Evolutionary conservation across 495 filamentous ascomycete species (phyloP).

Genomic region (Neurospora sp.): DNA sequence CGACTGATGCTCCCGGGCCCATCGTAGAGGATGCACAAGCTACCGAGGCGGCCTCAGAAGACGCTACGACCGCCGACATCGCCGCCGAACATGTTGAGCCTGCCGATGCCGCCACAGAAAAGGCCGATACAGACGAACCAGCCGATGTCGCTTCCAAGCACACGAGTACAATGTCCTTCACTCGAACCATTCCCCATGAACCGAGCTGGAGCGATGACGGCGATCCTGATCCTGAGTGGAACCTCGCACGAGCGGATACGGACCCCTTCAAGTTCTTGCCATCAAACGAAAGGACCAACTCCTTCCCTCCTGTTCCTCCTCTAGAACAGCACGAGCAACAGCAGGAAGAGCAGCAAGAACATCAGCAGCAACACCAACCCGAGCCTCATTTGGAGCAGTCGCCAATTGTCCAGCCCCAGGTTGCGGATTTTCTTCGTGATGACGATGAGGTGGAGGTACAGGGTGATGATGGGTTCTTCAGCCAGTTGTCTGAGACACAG

Average conservation of each 20-base stretch:
- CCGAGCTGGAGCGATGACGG: constrained; percentile 45
- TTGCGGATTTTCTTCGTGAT: constrained; percentile 13
- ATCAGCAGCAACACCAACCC: constrained; percentile 28
- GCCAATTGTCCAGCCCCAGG: constrained; percentile 8
- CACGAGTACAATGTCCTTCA: constrained; percentile 41
- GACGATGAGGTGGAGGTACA: constrained; percentile 25
- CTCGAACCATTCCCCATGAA: constrained; percentile 40
- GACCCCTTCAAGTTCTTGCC: constrained; percentile 48
- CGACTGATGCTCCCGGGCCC: neutral
- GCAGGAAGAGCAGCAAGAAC: constrained; percentile 35
- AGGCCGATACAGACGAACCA: constrained; percentile 9
- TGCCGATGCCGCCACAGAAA: constrained; percentile 11
- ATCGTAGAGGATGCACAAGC: neutral
- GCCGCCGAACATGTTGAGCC: constrained; percentile 18
- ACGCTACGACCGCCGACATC: neutral
- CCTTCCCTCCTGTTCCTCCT: constrained; percentile 48
- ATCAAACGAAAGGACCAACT: constrained; percentile 46
- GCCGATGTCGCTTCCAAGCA: constrained; percentile 31
- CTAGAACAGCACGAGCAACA: constrained; percentile 15
- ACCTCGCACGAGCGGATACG: constrained; percentile 34
- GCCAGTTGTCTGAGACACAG: constrained; percentile 12
- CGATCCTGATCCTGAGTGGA: constrained; percentile 43
- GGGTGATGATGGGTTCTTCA: constrained; percentile 6
- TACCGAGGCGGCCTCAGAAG: neutral
- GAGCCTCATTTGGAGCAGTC: constrained; percentile 14